Evolutionary conservation across 139 green algal species (phyloP).

Genomic region (Axilococcus clingmanii): DNA sequence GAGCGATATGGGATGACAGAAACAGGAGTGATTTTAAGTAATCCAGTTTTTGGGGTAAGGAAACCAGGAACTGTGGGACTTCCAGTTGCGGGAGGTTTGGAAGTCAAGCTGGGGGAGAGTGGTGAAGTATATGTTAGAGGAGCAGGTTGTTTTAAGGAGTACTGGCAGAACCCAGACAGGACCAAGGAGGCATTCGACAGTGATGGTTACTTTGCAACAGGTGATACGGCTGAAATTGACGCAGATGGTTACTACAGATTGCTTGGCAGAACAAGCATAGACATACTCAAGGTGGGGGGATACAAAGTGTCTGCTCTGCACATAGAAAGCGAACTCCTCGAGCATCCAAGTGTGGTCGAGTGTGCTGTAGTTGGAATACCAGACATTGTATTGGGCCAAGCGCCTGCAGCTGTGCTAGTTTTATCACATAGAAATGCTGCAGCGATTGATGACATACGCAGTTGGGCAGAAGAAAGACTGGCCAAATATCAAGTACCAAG

Average conservation of each 20-base stretch:
- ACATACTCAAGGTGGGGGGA: conserved; percentile 92
- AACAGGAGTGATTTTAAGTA: conserved; percentile 92
- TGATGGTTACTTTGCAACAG: conserved; percentile 85
- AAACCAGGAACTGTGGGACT: conserved; percentile 66
- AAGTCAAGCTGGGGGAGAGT: conserved; percentile 40
- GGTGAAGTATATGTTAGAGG: conserved; percentile 69
- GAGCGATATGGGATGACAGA: conserved; percentile 99
- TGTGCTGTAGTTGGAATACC: conserved; percentile 76
- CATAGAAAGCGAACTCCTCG: conserved; percentile 69
- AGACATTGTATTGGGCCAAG: conserved; percentile 67
- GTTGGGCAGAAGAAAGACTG: conserved; percentile 39
- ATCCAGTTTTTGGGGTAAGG: conserved; percentile 50
- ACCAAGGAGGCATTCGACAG: conserved; percentile 69
- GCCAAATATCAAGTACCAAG: conserved; percentile 63
- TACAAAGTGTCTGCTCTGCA: conserved; percentile 82
- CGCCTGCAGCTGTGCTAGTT: conserved; percentile 16
- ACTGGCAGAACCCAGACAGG: conserved; percentile 67
- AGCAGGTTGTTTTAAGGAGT: conserved; percentile 73
- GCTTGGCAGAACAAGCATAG: conserved; percentile 73
- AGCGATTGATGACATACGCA: conserved; percentile 15
- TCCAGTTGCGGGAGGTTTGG: conserved; percentile 55
- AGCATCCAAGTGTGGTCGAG: conserved; percentile 62
- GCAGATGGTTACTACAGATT: conserved; percentile 55
- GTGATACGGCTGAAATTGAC: conserved; percentile 26
- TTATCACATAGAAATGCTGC: conserved; percentile 1